phyloP scores from a whole-genome alignment of 257 asterid species.

The Leonotis leonurus region DNA sequence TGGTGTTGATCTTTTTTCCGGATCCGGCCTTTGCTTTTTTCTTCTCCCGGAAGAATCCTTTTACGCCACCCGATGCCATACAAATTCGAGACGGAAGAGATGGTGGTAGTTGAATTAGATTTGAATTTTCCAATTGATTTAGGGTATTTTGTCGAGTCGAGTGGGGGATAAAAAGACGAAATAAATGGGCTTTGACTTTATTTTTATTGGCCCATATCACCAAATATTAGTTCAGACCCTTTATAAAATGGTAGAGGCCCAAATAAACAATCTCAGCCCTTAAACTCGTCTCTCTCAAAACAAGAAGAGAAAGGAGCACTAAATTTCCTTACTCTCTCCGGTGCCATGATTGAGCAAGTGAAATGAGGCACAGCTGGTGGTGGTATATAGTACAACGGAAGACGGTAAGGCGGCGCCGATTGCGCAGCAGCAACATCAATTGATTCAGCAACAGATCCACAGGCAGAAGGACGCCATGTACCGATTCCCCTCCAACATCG shows the following conservation, averaged over 20 bases:
- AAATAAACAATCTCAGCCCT: too few species aligned
- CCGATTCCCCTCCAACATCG: conserved; percentile 94
- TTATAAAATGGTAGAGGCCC: not conserved
- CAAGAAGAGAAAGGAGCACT: too few species aligned
- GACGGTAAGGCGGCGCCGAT: conserved; percentile 24
- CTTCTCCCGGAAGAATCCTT: conserved; percentile 71
- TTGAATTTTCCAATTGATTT: not conserved
- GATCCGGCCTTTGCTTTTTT: conserved; percentile 36
- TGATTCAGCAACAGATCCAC: conserved; percentile 45
- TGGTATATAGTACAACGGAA: conserved; percentile 14
- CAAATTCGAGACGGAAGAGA: not conserved
- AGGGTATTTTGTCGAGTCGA: too few species aligned
- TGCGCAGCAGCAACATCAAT: conserved; percentile 26
- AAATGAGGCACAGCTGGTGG: not conserved
- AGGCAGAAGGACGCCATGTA: conserved; percentile 79
- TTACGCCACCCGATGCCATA: conserved; percentile 48
- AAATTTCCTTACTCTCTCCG: not conserved
- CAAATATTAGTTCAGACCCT: not conserved
- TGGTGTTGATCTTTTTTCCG: conserved; percentile 29
- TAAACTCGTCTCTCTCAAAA: too few species aligned
- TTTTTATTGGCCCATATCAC: not conserved
- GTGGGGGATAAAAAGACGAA: too few species aligned
- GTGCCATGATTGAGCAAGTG: not conserved
- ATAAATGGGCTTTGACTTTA: not conserved
- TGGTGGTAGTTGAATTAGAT: not conserved